Evolutionary conservation across 495 filamentous ascomycete species (phyloP), one percentile per base, ranked within the genome.

Genomic region (Rusavskia elegans): DNA sequence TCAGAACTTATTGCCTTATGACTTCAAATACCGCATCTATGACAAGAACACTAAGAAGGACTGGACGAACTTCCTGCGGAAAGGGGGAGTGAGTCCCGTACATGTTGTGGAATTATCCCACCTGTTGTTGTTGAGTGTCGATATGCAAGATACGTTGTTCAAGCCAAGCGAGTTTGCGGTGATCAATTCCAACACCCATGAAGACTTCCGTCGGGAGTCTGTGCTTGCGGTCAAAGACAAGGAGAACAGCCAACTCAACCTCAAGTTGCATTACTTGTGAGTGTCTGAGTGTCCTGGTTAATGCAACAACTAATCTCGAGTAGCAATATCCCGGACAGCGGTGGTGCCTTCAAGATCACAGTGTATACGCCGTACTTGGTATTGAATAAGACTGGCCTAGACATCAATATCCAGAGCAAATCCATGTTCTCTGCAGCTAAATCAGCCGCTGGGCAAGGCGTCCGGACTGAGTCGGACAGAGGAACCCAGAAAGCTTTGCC

Each of bases 11-110:
- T 73, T 98, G 25, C 92, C 92, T 0, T 96, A 84, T 60, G 93
- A 97, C 68, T 98, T 98, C 82, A 97, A 97, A 64, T 97, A 97
- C 63, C 79, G 89, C 50, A 96, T 98, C 21, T 96, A 96, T 61
- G 92, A 98, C 69, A 94, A 89, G 71, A 92, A 93, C 64, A 96
- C 88, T 0, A 89, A 85, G 70, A 92, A 93, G 63, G 90, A 98
- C 64, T 98, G 93, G 92, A 90, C 89, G 0, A 98, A 98, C 62
- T 98, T 98, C 71, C 66, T 98, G 20, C 77, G 92, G 49, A 97
- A 94, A 65, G 92, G 92, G 10, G 92, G 92, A 20, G 82, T 95
- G 45, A 97, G 92, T 64, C 92, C 92, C 1, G 89, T 97, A 2
- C 92, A 98, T 67, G 89, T 96, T 8, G 88, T 97, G 39, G 90